Conservation (phyloP, 768 basidiomycete genomes). For the Amanita muscaria region DNA sequence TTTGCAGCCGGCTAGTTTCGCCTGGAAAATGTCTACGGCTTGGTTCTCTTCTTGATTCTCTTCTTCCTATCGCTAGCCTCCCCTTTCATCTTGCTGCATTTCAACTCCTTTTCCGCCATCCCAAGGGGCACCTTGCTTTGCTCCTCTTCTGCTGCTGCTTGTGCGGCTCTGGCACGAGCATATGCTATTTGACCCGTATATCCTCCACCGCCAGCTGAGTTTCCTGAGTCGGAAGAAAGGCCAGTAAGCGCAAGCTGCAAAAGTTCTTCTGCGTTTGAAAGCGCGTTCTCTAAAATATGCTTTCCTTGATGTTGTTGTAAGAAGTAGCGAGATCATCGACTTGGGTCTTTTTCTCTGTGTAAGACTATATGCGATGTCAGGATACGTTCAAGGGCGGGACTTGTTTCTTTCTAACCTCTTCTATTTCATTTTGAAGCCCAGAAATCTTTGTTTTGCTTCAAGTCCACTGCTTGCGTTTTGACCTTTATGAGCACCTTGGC, state of each 20-base stretch:
- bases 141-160: conserved; percentile 77
- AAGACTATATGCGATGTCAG: conserved; percentile 44
- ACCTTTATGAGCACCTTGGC: conserved; percentile 78
- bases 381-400: not conserved
- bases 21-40: conserved; percentile 49
- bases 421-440: conserved; percentile 43
- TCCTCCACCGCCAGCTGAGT: conserved; percentile 62
- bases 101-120: conserved; percentile 74
- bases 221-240: conserved; percentile 45
- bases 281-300: conserved; percentile 56
- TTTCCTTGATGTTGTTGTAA: conserved; percentile 59
- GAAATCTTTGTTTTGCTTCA: conserved; percentile 55
- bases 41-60: conserved; percentile 49
- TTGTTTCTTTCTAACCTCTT: conserved; percentile 44
- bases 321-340: conserved; percentile 45
- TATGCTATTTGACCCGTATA: conserved; percentile 96
- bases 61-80: conserved; percentile 74
- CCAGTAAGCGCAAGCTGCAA: conserved; percentile 92
- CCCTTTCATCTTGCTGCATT: conserved; percentile 76
- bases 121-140: conserved; percentile 68
- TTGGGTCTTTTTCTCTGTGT: conserved; percentile 51
- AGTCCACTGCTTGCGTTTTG: conserved; percentile 77
- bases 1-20: conserved; percentile 47
- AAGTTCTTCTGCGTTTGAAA: conserved; percentile 80
- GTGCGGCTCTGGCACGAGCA: conserved; percentile 65